Percentiles rank a stretch among this genome's conserved stretches.
Conservation (phyloP, 805 yeast species). For the Nakazawaea anatomiae region DNA sequence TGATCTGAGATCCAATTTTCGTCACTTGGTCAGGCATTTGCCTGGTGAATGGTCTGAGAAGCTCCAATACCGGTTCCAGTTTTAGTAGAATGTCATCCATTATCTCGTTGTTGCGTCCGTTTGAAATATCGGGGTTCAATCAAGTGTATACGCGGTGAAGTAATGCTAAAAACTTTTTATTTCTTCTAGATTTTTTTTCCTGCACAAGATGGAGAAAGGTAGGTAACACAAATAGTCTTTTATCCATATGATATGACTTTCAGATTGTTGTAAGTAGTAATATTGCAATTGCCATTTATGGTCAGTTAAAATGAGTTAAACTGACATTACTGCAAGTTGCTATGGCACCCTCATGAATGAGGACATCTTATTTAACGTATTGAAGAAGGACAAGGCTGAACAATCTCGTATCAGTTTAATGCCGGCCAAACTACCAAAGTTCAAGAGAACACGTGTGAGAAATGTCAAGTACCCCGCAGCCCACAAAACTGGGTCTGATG, state of each 20-base stretch:
- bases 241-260: background rate
- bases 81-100: constrained; percentile 3
- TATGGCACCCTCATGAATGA: constrained; percentile 11
- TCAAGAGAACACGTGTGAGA: constrained; percentile 13
- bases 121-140: too few species aligned
- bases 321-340: background rate
- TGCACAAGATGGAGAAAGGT: too few species aligned
- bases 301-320: too few species aligned
- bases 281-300: too few species aligned
- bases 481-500: background rate
- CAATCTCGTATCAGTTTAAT: constrained; percentile 8
- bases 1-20: constrained; percentile 17
- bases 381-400: background rate
- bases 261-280: background rate
- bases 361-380: constrained; percentile 9
- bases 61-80: constrained; percentile 13
- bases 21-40: constrained; percentile 19
- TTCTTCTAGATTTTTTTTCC: background rate
- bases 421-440: constrained; percentile 12
- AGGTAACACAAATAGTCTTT: too few species aligned
- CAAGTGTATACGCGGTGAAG: background rate
- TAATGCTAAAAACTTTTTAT: background rate
- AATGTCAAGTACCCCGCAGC: constrained; percentile 16
- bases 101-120: too few species aligned
- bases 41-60: constrained; percentile 14